Percentiles rank a stretch among this genome's conserved stretches.
These are phyloP conservation scores for Rhododendron griersonianum DNA, from an alignment of 148 eudicot genomes.

Conservation along the genomic window DNA sequence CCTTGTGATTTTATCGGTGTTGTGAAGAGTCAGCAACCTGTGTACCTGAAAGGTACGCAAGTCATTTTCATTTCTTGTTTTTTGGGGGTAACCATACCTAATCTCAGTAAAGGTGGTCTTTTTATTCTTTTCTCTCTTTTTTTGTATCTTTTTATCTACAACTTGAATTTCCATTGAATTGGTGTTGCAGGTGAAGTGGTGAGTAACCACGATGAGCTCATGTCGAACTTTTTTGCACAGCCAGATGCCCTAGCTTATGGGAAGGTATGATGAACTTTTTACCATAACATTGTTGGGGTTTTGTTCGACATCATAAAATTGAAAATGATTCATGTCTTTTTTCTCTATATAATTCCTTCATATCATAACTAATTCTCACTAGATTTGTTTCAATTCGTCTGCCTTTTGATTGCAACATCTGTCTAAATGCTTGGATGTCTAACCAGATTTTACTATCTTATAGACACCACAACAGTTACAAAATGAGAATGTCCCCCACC, in stretches of 20 bases:
- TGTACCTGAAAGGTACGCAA: constrained; percentile 73
- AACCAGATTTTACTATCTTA: constrained; percentile 17
- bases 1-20: constrained; percentile 99
- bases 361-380: not conserved
- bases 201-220: constrained; percentile 95
- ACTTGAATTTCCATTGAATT: constrained; percentile 10
- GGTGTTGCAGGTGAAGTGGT: constrained; percentile 76
- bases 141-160: not conserved
- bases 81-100: not conserved
- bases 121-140: not conserved
- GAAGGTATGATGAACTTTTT: constrained; percentile 46
- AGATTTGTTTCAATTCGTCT: not conserved
- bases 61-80: not conserved
- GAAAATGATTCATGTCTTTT: not conserved
- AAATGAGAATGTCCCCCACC: constrained; percentile 70
- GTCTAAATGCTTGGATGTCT: constrained; percentile 1
- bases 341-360: not conserved
- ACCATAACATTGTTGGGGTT: not conserved
- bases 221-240: constrained; percentile 99
- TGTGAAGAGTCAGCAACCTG: constrained; percentile 92
- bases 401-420: not conserved
- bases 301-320: not conserved
- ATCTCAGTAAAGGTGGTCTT: not conserved
- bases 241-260: constrained; percentile 99
- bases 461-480: constrained; percentile 87